These are phyloP conservation scores for Alternaria ventricosa DNA, from an alignment of 2,329 filamentous ascomycete genomes.

Conservation along the genomic window DNA sequence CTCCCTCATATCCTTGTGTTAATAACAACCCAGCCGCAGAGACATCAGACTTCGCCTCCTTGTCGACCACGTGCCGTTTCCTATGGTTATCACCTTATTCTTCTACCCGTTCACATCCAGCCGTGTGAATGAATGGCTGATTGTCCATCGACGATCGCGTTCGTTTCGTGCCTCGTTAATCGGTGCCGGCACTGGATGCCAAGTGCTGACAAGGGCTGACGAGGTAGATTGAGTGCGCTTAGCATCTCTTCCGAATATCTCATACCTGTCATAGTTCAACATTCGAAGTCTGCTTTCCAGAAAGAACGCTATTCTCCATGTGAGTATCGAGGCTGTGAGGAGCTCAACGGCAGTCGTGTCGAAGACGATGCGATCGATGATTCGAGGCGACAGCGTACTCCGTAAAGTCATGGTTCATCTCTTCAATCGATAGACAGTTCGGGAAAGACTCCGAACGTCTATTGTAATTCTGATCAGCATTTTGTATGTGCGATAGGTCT, in stretches of 20 bases:
- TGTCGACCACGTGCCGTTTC: neutral
- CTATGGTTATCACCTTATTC: fast-evolving
- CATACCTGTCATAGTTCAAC: fast-evolving
- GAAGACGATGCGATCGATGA: neutral
- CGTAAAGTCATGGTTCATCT: neutral
- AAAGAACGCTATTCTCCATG: neutral
- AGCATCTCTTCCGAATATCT: neutral
- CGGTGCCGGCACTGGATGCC: neutral
- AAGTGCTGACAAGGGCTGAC: neutral
- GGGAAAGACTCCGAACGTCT: neutral
- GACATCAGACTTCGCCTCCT: neutral
- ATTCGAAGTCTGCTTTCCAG: neutral
- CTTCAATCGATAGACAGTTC: too few species aligned
- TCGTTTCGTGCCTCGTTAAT: neutral
- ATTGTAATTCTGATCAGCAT: neutral
- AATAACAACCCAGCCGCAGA: neutral
- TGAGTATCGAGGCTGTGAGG: neutral
- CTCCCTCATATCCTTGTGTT: neutral
- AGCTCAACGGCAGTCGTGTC: neutral
- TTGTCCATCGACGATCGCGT: neutral
- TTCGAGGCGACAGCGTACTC: neutral
- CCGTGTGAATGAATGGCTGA: neutral
- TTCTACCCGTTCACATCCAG: fast-evolving
- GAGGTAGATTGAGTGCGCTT: neutral
- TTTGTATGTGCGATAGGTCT: neutral